Conservation (phyloP, 768 basidiomycete species). For the Boletales sp. region DNA sequence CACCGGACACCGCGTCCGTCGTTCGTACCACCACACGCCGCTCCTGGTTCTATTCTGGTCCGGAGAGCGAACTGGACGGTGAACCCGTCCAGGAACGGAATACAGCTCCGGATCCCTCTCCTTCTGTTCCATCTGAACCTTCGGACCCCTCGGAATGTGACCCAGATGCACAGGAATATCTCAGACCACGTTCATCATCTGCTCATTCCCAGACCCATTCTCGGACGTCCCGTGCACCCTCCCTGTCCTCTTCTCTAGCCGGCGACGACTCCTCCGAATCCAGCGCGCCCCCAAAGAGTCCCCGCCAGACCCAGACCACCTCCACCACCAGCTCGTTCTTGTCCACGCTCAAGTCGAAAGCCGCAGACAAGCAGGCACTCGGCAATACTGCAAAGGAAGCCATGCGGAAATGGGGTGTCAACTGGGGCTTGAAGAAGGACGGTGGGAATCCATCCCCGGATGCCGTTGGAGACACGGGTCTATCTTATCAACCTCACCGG, state of each 20-base stretch:
- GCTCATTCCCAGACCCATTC: slow-evolving; percentile 27
- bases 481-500: slow-evolving; percentile 33
- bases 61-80: slow-evolving; percentile 34
- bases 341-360: slow-evolving; percentile 72
- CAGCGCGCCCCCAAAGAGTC: slow-evolving; percentile 25
- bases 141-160: slow-evolving; percentile 18
- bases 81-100: slow-evolving; percentile 18
- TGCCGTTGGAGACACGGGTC: slow-evolving; percentile 41
- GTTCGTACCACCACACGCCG: slow-evolving; percentile 36
- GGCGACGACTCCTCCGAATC: slow-evolving; percentile 33
- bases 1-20: slow-evolving; percentile 20
- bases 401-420: slow-evolving; percentile 89
- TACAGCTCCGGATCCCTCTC: slow-evolving; percentile 36
- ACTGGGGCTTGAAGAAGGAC: slow-evolving; percentile 69
- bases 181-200: slow-evolving; percentile 42
- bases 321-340: slow-evolving; percentile 59
- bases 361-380: slow-evolving; percentile 80
- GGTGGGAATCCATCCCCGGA: slow-evolving; percentile 31
- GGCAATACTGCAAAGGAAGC: slow-evolving; percentile 84
- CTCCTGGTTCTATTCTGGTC: slow-evolving; percentile 55
- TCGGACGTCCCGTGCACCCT: slow-evolving; percentile 34
- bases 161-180: slow-evolving; percentile 13
- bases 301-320: slow-evolving; percentile 41
- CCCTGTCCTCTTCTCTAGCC: slow-evolving; percentile 32
- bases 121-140: slow-evolving; percentile 10